Percentiles rank a stretch among this genome's conserved stretches.
phyloP scores from a whole-genome alignment of 2,329 filamentous ascomycete genomes.

The Apiospora hydei region DNA sequence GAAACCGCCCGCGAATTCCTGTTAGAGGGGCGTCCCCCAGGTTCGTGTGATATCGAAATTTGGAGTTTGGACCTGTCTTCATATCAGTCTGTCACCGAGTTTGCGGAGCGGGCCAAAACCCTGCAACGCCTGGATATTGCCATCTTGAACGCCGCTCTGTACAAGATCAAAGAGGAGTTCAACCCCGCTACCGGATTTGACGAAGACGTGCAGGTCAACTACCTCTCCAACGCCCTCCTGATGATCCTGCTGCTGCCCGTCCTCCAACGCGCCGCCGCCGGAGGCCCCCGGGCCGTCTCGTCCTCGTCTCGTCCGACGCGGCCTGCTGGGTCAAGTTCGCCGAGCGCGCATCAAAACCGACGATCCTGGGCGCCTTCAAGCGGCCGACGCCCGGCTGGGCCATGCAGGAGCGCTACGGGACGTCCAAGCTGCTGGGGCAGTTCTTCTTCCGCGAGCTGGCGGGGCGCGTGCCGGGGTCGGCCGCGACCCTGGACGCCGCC shows the following conservation, averaged over 20 bases:
- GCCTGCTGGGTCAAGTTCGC: too few relatives aligned
- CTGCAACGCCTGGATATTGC: slow-evolving; percentile 48
- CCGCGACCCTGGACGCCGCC: slow-evolving; percentile 26
- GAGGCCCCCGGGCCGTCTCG: slow-evolving; percentile 4
- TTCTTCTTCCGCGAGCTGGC: too few relatives aligned
- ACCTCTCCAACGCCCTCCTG: slow-evolving; percentile 57
- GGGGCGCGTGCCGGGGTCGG: neutral
- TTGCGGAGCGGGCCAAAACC: slow-evolving; percentile 40
- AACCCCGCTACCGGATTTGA: slow-evolving; percentile 44
- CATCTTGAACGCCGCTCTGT: slow-evolving; percentile 44
- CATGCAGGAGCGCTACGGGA: too few relatives aligned
- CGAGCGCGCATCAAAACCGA: too few relatives aligned
- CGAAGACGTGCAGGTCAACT: slow-evolving; percentile 57
- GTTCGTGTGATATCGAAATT: slow-evolving; percentile 45
- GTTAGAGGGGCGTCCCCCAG: too few relatives aligned
- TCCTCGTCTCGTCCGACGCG: slow-evolving; percentile 34
- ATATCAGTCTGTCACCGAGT: slow-evolving; percentile 48
- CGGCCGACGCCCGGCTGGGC: too few relatives aligned
- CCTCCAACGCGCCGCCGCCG: neutral
- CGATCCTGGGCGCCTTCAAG: too few relatives aligned
- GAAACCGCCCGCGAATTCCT: neutral
- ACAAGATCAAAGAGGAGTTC: slow-evolving; percentile 32
- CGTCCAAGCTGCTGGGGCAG: too few relatives aligned
- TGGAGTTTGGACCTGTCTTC: slow-evolving; percentile 51
- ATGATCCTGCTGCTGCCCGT: slow-evolving; percentile 54